A percentile compares a stretch with the other conserved stretches of the same genome.
Conservation (phyloP, 148 eudicot genomes). For the Salicornia ramosissima region DNA sequence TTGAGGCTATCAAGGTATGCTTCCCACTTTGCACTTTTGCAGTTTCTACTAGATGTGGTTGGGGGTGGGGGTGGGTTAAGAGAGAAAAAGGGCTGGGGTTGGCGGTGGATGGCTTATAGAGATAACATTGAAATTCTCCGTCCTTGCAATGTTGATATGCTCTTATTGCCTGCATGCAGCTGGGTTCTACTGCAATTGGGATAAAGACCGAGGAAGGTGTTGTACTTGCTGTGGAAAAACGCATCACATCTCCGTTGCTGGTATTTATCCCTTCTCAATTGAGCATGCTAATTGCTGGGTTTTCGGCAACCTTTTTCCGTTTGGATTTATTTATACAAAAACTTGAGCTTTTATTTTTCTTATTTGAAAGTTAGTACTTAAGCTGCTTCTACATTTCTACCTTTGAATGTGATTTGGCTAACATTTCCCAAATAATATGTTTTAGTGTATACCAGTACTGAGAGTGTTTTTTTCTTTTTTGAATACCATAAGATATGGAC, state of each 20-base stretch:
- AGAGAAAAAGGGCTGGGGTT: too few relatives aligned
- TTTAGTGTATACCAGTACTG: too few relatives aligned
- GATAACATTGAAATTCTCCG: not conserved
- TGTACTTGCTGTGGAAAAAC: constrained; percentile 96
- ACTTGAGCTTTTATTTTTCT: not conserved
- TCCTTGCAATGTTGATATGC: not conserved
- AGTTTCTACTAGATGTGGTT: not conserved
- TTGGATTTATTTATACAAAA: not conserved
- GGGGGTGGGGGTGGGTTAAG: too few relatives aligned
- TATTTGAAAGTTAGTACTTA: not conserved
- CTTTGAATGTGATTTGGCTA: not conserved
- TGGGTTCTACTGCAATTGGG: constrained; percentile 97
- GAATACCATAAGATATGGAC: too few relatives aligned
- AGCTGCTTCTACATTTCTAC: not conserved
- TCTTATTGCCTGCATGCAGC: constrained; percentile 32
- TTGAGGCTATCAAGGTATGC: constrained; percentile 81
- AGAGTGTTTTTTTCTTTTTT: too few relatives aligned
- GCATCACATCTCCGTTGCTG: constrained; percentile 93
- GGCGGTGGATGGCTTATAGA: not conserved
- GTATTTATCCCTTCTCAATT: constrained; percentile 29
- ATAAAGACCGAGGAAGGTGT: constrained; percentile 96
- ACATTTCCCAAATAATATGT: not conserved
- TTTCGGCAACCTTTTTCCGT: not conserved
- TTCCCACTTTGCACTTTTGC: not conserved
- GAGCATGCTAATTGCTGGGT: not conserved